phyloP scores from a whole-genome alignment of 805 yeast genomes.

The Candida arabinofermentans region DNA sequence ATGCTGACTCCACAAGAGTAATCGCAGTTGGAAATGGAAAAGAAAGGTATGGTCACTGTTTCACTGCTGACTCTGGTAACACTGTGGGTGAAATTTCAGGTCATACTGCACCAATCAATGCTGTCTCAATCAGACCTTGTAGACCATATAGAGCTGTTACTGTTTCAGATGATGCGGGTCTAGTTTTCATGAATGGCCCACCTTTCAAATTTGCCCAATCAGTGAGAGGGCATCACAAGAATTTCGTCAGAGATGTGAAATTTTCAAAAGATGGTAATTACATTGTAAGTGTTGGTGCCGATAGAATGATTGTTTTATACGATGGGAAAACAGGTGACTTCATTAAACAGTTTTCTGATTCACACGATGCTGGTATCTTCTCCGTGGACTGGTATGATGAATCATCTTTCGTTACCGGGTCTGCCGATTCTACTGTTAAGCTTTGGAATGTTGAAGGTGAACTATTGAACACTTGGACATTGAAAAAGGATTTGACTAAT shows the following conservation, averaged over 20 bases:
- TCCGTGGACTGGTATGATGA: conserved; percentile 65
- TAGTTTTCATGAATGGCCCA: conserved; percentile 86
- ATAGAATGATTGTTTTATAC: conserved; percentile 69
- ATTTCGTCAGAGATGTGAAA: conserved; percentile 74
- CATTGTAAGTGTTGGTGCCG: conserved; percentile 81
- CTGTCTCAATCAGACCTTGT: conserved; percentile 76
- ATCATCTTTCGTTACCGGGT: conserved; percentile 69
- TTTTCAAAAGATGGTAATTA: conserved; percentile 78
- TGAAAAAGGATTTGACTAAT: conserved; percentile 45
- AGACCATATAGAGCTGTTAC: conserved; percentile 94
- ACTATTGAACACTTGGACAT: conserved; percentile 46
- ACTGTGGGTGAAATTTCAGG: conserved; percentile 96
- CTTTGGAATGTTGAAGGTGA: conserved; percentile 54
- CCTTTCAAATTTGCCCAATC: conserved; percentile 84
- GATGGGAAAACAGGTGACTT: conserved; percentile 87
- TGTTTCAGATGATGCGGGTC: conserved; percentile 81
- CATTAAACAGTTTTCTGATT: conserved; percentile 43
- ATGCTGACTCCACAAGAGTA: conserved; percentile 76
- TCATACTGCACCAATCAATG: conserved; percentile 78
- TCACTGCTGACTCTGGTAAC: conserved; percentile 92
- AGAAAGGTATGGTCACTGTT: conserved; percentile 87
- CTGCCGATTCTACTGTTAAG: conserved; percentile 78
- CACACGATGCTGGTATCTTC: conserved; percentile 78
- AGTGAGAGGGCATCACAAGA: conserved; percentile 69
- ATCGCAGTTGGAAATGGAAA: conserved; percentile 95